These are phyloP conservation scores for Clitopilus passeckerianus DNA, from an alignment of 768 basidiomycete species.

Conservation along the genomic window DNA sequence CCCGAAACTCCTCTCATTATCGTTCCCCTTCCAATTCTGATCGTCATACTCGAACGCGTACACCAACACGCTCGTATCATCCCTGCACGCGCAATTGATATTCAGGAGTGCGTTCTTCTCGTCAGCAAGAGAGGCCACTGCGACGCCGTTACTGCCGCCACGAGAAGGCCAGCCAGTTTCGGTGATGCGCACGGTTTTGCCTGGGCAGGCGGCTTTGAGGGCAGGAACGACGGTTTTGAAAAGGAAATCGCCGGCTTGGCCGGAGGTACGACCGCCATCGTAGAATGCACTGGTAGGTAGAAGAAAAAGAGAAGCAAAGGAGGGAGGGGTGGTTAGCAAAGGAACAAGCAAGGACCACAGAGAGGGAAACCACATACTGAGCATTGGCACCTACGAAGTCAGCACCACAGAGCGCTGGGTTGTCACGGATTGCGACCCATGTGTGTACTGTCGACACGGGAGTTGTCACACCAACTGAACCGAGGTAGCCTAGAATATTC, in stretches of 20 bases:
- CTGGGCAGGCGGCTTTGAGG: conserved; percentile 28
- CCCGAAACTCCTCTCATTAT: conserved; percentile 34
- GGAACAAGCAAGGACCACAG: not conserved
- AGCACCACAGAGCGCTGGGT: conserved; percentile 25
- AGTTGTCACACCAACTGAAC: conserved; percentile 25
- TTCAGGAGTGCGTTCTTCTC: conserved; percentile 26
- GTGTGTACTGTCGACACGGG: conserved; percentile 33
- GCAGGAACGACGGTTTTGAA: conserved; percentile 32
- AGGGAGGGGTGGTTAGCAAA: not conserved
- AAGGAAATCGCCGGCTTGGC: conserved; percentile 31
- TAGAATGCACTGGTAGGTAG: conserved; percentile 37
- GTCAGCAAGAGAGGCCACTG: conserved; percentile 24
- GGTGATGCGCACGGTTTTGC: conserved; percentile 29
- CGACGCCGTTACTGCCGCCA: conserved; percentile 21
- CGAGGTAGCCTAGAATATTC: conserved; percentile 21
- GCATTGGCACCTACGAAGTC: conserved; percentile 36
- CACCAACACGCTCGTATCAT: conserved; percentile 24
- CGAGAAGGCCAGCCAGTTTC: conserved; percentile 40
- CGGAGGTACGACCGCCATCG: conserved; percentile 23
- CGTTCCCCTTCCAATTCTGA: conserved; percentile 30
- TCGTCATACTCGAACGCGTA: conserved; percentile 35
- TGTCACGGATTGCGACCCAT: conserved; percentile 28
- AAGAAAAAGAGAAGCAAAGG: too few relatives aligned
- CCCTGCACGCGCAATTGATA: conserved; percentile 28
- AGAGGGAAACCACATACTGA: conserved; percentile 18